Percentiles rank a stretch among this genome's conserved stretches.
Evolutionary conservation across 1,284 basidiomycete species (phyloP).

Genomic region (Cystobasidium pallidum): DNA sequence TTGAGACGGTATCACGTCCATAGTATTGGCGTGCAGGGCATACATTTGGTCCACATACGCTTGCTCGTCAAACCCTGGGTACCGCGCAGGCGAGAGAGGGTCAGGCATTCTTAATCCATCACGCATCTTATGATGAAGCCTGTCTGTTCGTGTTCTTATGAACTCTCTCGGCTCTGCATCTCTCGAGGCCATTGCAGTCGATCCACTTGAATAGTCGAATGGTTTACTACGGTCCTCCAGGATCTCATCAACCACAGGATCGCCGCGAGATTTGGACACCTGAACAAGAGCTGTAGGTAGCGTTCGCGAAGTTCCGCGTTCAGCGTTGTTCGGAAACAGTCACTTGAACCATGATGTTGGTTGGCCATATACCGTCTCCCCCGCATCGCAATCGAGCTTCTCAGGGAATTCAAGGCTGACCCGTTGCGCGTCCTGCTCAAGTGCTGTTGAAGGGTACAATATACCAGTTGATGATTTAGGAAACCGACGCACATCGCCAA

Average conservation of each 20-base stretch:
- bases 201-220: conserved; percentile 28
- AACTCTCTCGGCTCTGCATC: not conserved
- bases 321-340: conserved; percentile 3
- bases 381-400: conserved; percentile 11
- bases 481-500: conserved; percentile 4
- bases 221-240: conserved; percentile 15
- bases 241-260: conserved; percentile 10
- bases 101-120: conserved; percentile 29
- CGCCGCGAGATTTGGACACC: not conserved
- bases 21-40: conserved; percentile 19
- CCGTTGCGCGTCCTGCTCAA: not conserved
- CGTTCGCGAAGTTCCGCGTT: not conserved
- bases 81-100: conserved; percentile 40
- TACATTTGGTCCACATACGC: conserved; percentile 38
- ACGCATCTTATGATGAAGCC: not conserved
- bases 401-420: conserved; percentile 1
- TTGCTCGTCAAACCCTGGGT: conserved; percentile 41
- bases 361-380: conserved; percentile 24
- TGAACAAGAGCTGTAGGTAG: not conserved
- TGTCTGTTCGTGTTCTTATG: not conserved
- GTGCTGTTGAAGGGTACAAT: conserved; percentile 13
- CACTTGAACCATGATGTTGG: conserved; percentile 27
- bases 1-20: conserved; percentile 2
- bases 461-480: conserved; percentile 39
- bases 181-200: not conserved